These are phyloP conservation scores for Cladorrhinum sp. DNA, from an alignment of 2,329 filamentous ascomycete genomes.

Conservation along the genomic window DNA sequence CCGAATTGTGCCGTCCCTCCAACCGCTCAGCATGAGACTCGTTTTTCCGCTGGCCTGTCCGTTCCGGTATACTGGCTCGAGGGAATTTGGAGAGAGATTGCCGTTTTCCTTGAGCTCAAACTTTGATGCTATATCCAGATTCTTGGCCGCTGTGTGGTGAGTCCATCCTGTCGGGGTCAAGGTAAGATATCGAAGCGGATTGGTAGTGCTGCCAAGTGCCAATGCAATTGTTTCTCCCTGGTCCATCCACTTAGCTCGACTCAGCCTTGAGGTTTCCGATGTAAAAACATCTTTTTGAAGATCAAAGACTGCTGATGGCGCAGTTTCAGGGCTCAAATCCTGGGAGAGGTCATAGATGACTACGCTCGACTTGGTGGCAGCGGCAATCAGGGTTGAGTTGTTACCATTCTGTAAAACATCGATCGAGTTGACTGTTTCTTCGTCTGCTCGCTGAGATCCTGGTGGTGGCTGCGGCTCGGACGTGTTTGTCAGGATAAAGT, in stretches of 20 bases:
- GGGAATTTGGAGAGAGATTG: slow-evolving; percentile 37
- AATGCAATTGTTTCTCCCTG: slow-evolving; percentile 45
- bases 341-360: slow-evolving; percentile 34
- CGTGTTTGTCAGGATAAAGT: slow-evolving; percentile 27
- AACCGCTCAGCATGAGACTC: slow-evolving; percentile 48
- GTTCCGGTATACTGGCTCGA: slow-evolving; percentile 42
- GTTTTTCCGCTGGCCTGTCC: slow-evolving; percentile 34
- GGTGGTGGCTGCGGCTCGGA: neutral
- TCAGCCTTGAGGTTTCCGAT: slow-evolving; percentile 23
- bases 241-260: slow-evolving; percentile 45
- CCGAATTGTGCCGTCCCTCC: slow-evolving; percentile 52
- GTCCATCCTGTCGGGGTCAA: slow-evolving; percentile 46
- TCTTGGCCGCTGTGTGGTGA: slow-evolving; percentile 36
- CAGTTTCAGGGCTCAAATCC: slow-evolving; percentile 10
- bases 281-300: slow-evolving; percentile 19
- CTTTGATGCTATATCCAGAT: slow-evolving; percentile 26
- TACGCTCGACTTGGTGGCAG: slow-evolving; percentile 35
- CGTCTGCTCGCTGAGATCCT: slow-evolving; percentile 1
- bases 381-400: slow-evolving; percentile 30
- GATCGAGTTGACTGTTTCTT: slow-evolving; percentile 19
- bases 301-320: slow-evolving; percentile 25
- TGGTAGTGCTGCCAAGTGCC: slow-evolving; percentile 40
- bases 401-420: slow-evolving; percentile 31
- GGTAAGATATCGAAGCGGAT: slow-evolving; percentile 46
- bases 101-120: slow-evolving; percentile 31